These are phyloP conservation scores for Amaranthus hypochondriacus DNA, from an alignment of 148 eudicot genomes.

Conservation along the genomic window DNA sequence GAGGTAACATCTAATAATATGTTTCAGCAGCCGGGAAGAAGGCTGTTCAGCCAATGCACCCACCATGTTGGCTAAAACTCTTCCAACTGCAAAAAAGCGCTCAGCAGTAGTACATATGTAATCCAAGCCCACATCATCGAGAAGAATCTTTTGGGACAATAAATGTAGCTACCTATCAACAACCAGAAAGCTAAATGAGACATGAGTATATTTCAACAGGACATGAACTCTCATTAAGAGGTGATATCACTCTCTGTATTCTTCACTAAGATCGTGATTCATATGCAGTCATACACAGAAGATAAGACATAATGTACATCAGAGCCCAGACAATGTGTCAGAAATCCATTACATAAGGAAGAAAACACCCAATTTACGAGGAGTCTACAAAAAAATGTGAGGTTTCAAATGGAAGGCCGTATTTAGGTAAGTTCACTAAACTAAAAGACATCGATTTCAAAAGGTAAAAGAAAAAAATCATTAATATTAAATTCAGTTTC, in stretches of 20 bases:
- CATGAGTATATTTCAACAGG: not conserved
- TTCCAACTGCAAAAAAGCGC: constrained; percentile 92
- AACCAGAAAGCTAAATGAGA: not conserved
- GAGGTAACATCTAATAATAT: constrained; percentile 89
- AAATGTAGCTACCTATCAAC: constrained; percentile 87
- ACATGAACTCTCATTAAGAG: not conserved
- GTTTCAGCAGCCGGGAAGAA: constrained; percentile 76
- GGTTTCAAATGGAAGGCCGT: too few species aligned
- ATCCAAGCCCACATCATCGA: constrained; percentile 97
- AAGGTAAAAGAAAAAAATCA: not conserved
- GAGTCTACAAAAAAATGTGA: too few species aligned
- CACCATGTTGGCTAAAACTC: constrained; percentile 90
- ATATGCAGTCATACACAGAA: not conserved
- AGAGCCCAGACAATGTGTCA: not conserved
- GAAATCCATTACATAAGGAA: not conserved
- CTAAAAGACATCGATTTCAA: not conserved
- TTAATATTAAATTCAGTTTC: not conserved
- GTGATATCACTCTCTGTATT: not conserved
- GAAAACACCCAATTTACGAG: not conserved
- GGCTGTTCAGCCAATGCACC: constrained; percentile 89
- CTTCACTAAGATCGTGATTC: not conserved
- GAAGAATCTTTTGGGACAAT: constrained; percentile 92
- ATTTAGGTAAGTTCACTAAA: not conserved
- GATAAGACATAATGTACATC: not conserved
- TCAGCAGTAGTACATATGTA: constrained; percentile 98